Conservation (phyloP, 2,329 filamentous ascomycete genomes). For the Xenoacremonium recifei region DNA sequence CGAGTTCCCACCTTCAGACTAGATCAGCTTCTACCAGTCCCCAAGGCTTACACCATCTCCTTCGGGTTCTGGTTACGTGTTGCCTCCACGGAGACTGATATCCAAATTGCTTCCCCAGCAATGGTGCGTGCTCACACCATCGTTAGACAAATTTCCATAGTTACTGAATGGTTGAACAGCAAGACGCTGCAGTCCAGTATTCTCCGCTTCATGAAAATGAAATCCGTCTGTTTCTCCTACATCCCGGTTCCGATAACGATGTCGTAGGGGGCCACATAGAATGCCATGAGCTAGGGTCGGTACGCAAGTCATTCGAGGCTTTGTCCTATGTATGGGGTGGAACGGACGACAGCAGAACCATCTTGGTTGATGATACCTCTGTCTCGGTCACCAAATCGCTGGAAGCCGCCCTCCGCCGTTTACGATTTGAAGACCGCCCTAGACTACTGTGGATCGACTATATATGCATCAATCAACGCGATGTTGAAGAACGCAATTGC, state of each 20-base stretch:
- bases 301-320: background rate
- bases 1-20: background rate
- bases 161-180: background rate
- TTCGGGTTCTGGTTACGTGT: background rate
- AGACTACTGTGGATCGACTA: background rate
- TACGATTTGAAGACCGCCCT: background rate
- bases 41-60: background rate
- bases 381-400: background rate
- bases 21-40: background rate
- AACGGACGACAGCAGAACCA: background rate
- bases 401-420: background rate
- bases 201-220: background rate
- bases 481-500: background rate
- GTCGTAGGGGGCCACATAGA: background rate
- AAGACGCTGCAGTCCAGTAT: background rate
- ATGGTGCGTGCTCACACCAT: background rate
- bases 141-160: background rate
- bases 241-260: background rate
- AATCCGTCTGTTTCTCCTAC: background rate
- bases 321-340: background rate
- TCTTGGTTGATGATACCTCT: background rate
- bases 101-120: background rate
- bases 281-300: background rate
- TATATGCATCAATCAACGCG: background rate
- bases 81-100: background rate